Percentiles rank a stretch among this genome's conserved stretches.
phyloP scores from a whole-genome alignment of 208 protist genomes.

The Kentomonas sorsogonicus region DNA sequence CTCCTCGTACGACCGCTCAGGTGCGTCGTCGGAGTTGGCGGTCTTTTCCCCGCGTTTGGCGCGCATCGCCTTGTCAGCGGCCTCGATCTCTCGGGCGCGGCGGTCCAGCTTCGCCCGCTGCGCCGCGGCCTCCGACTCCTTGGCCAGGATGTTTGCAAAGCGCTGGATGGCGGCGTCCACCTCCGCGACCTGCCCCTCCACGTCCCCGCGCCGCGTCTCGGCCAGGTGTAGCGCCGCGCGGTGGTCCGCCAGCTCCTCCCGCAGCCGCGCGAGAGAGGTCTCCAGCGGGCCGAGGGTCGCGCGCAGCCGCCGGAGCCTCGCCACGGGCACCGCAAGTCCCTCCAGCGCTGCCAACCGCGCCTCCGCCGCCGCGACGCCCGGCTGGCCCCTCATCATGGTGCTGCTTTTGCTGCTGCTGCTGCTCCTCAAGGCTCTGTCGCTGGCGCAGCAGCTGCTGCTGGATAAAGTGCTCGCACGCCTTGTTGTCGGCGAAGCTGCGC shows the following conservation, averaged over 20 bases:
- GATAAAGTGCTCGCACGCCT: slow-evolving; percentile 29
- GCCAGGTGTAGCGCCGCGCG: slow-evolving; percentile 15
- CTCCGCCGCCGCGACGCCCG: slow-evolving; percentile 26
- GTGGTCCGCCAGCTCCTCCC: slow-evolving; percentile 17
- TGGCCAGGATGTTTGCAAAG: background rate
- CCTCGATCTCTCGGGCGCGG: slow-evolving; percentile 16
- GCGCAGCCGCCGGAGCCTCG: too few relatives aligned
- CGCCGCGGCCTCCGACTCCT: slow-evolving; percentile 16
- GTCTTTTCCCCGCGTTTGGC: background rate
- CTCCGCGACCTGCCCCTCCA: slow-evolving; percentile 8
- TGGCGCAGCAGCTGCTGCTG: slow-evolving; percentile 13
- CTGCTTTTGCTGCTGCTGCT: slow-evolving; percentile 26
- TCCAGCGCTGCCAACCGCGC: too few relatives aligned
- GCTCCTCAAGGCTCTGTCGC: slow-evolving; percentile 27
- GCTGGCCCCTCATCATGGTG: slow-evolving; percentile 13
- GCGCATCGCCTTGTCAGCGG: background rate
- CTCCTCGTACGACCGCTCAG: slow-evolving; percentile 37
- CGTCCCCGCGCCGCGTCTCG: slow-evolving; percentile 13
- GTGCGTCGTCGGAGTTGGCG: background rate
- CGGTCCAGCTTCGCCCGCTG: slow-evolving; percentile 18
- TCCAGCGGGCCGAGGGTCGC: too few relatives aligned
- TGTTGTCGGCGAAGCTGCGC: slow-evolving; percentile 32
- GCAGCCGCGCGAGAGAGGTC: too few relatives aligned
- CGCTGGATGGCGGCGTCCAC: slow-evolving; percentile 1
- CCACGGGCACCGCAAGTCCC: too few relatives aligned